These are phyloP conservation scores for Scheffersomyces amazonensis DNA, from an alignment of 805 yeast species.

Conservation along the genomic window DNA sequence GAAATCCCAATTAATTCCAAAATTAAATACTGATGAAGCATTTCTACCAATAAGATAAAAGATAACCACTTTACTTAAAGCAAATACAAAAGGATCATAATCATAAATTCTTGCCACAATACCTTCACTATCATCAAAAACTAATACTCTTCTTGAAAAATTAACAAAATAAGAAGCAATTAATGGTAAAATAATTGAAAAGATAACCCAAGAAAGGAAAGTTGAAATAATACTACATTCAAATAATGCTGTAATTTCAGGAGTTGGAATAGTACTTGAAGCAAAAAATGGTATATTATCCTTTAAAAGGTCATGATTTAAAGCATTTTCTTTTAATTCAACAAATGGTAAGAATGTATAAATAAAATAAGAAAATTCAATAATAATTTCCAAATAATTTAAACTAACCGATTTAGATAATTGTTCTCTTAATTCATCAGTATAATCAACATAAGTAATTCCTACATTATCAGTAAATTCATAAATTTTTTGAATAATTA, in stretches of 20 bases:
- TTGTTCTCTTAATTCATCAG: constrained; percentile 36
- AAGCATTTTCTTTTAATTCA: constrained; percentile 30
- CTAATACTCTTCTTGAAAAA: constrained; percentile 43
- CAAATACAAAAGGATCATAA: constrained; percentile 55
- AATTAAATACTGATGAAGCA: constrained; percentile 19
- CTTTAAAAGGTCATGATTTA: constrained; percentile 33
- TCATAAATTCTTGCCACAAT: constrained; percentile 36
- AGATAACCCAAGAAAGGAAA: constrained; percentile 37
- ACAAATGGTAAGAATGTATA: constrained; percentile 34
- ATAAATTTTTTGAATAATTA: constrained; percentile 18
- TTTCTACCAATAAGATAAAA: constrained; percentile 37
- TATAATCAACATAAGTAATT: constrained; percentile 30
- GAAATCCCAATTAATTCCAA: constrained; percentile 23
- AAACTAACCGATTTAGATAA: constrained; percentile 36
- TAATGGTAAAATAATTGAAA: constrained; percentile 41
- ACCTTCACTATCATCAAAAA: constrained; percentile 28
- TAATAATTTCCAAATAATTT: constrained; percentile 26
- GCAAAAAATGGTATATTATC: constrained; percentile 26
- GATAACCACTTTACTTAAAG: constrained; percentile 44
- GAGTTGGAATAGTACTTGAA: constrained; percentile 19
- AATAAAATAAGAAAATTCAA: constrained; percentile 29
- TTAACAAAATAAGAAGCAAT: constrained; percentile 49
- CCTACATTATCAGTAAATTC: constrained; percentile 35
- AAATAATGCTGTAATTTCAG: constrained; percentile 36
- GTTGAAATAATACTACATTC: constrained; percentile 27